Conservation (phyloP, 2,329 filamentous ascomycete genomes). For the Botrytis fabae region DNA sequence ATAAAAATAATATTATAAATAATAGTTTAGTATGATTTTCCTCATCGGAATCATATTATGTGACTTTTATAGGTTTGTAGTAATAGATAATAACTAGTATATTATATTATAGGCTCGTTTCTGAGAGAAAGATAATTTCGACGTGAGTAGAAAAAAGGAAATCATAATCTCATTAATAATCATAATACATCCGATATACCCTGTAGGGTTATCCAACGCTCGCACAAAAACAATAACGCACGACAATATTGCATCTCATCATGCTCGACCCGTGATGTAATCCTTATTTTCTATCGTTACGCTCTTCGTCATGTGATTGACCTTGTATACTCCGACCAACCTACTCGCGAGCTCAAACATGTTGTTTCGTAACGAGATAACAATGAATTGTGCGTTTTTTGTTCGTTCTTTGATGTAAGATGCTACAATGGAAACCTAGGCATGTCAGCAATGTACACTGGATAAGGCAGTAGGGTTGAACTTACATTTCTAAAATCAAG, state of each 20-base stretch:
- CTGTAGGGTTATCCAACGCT: not conserved
- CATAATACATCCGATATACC: conserved; percentile 24
- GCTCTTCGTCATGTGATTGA: conserved; percentile 97
- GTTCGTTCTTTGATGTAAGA: conserved; percentile 99
- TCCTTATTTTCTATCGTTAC: conserved; percentile 85
- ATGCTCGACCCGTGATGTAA: conserved; percentile 51
- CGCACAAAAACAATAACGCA: not conserved
- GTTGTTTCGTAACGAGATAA: conserved; percentile 96
- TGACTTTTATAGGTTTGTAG: no score
- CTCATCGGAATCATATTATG: no score
- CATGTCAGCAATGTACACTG: conserved; percentile 22
- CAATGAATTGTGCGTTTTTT: conserved; percentile 98
- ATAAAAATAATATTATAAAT: no score
- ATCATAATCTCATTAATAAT: conserved; percentile 28
- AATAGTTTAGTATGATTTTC: no score
- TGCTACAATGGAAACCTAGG: conserved; percentile 85
- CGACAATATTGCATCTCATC: not conserved
- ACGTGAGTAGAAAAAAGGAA: not conserved
- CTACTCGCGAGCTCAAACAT: conserved; percentile 99
- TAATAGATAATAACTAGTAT: not conserved
- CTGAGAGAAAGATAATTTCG: not conserved
- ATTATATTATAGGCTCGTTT: not conserved
- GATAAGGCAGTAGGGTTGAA: conserved; percentile 35
- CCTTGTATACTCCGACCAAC: conserved; percentile 97
- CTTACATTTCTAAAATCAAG: conserved; percentile 96